A percentile compares a stretch with the other conserved stretches of the same genome.
phyloP scores from a whole-genome alignment of 2,329 filamentous ascomycete species.

The Alternaria viburni region DNA sequence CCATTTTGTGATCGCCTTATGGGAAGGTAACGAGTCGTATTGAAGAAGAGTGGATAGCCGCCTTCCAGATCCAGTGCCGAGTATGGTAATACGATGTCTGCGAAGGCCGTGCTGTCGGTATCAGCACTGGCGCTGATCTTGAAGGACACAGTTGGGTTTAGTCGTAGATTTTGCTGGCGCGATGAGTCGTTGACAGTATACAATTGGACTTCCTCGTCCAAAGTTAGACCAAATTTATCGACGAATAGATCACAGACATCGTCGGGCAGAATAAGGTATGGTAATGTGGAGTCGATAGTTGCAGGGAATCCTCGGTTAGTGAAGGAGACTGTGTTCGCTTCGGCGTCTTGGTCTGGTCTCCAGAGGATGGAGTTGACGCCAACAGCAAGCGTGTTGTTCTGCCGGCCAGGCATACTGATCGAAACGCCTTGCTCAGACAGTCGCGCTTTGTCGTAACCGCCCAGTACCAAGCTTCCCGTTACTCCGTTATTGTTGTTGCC shows the following conservation, averaged over 20 bases:
- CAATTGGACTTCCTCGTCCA: slow-evolving; percentile 36
- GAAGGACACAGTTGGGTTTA: slow-evolving; percentile 37
- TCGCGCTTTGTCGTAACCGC: slow-evolving; percentile 50
- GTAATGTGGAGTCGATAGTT: slow-evolving; percentile 49
- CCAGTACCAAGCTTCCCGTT: slow-evolving; percentile 45
- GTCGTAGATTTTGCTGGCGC: slow-evolving; percentile 26
- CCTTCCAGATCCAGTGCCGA: slow-evolving; percentile 33
- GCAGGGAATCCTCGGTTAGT: slow-evolving; percentile 28
- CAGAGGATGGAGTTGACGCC: slow-evolving; percentile 35
- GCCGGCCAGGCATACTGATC: slow-evolving; percentile 24
- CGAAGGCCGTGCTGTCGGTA: slow-evolving; percentile 8
- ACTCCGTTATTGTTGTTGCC: slow-evolving; percentile 36
- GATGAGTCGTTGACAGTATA: slow-evolving; percentile 45
- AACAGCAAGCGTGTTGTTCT: slow-evolving; percentile 33
- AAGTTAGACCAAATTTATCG: slow-evolving; percentile 43
- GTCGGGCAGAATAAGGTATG: slow-evolving; percentile 41
- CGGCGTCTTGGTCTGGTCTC: slow-evolving; percentile 19
- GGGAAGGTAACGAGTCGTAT: slow-evolving; percentile 37
- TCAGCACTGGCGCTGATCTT: slow-evolving; percentile 22
- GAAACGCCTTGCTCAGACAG: slow-evolving; percentile 26
- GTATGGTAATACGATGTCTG: slow-evolving; percentile 38
- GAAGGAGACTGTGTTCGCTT: slow-evolving; percentile 15
- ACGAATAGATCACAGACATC: slow-evolving; percentile 48
- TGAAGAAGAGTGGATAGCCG: slow-evolving; percentile 11
- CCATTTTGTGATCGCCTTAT: slow-evolving; percentile 36